Conservation (phyloP, 2,329 filamentous ascomycete genomes). For the Colletotrichum kahawae region DNA sequence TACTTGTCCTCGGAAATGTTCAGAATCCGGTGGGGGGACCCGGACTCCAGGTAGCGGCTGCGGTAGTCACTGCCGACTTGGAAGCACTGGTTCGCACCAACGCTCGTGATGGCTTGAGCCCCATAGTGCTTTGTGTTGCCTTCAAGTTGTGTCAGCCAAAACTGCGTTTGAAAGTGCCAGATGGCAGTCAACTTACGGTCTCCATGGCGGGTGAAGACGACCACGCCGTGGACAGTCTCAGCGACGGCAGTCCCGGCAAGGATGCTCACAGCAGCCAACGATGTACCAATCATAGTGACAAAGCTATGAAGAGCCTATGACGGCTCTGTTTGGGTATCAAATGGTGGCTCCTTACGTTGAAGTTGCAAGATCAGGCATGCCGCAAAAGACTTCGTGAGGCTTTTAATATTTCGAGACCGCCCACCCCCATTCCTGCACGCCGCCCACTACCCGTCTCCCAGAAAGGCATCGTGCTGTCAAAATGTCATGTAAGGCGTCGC, state of each 20-base stretch:
- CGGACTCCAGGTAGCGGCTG: constrained; percentile 26
- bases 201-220: constrained; percentile 38
- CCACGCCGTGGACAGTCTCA: constrained; percentile 36
- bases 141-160: constrained; percentile 4
- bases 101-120: constrained; percentile 34
- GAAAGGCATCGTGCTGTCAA: not conserved
- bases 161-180: accelerated
- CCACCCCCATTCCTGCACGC: not conserved
- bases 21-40: constrained; percentile 32
- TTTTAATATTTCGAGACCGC: not conserved
- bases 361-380: not conserved
- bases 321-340: not conserved
- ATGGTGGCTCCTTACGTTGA: not conserved
- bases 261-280: not conserved
- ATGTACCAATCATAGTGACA: not conserved
- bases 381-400: not conserved
- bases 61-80: constrained; percentile 29
- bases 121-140: constrained; percentile 40
- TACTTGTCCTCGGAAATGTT: constrained; percentile 37
- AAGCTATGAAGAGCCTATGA: not conserved
- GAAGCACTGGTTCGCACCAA: constrained; percentile 38
- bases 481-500: not conserved
- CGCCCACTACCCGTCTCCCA: not conserved
- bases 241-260: constrained; percentile 29
- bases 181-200: constrained; percentile 30